Base-by-base conservation (phyloP, 1,284 basidiomycete species). In the Ceratobasidium theobromae region DNA sequence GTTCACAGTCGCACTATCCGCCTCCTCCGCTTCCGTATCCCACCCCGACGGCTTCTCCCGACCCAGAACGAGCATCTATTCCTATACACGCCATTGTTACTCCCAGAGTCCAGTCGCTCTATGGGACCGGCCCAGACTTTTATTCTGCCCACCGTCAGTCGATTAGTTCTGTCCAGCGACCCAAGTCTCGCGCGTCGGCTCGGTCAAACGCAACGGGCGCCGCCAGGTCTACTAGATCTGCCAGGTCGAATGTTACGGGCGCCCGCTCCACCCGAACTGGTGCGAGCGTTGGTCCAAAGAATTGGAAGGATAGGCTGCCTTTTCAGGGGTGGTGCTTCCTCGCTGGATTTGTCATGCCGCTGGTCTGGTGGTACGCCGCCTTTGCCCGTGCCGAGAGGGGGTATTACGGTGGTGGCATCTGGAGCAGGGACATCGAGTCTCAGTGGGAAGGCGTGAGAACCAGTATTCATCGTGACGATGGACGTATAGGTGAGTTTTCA, bases 311-410 rank as follows among this genome's bases (percentile, higher is more conserved):
- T 4, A 28, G 51, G 14, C 53, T 68, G 30, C 67, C 69, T 11
- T 21, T 65, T 16, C 69, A 70, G 32, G 69, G 69, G n/a, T 70
- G 69, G 69, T 70, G 69, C 25, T 70, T 70, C 48, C 46, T 70
- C 21, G 27, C 64, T 49, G 69, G 69, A 16, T 70, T 70, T 35
- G n/a, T 70, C 12, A 32, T 70, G 9, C 69, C 69, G 23, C 60
- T 68, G 30, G 25, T 67, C 18, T 70, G 69, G 69, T 70, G 69
- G 69, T 55, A 67, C 43, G 69, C 65, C 30, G 41, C 67, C 21
- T 67, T 70, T 53, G 28, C 54, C 8, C 54, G 46, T 23, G 55
- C 48, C n/a, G 53, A 57, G 30, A 16, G 57, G 48, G 55, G 52
- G 21, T 53, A 48, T 41, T 60, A 53, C 64, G 57, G 55, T 27